Evolutionary conservation across 305 asterid species (phyloP).

Genomic region (Fraxinus dipetala): DNA sequence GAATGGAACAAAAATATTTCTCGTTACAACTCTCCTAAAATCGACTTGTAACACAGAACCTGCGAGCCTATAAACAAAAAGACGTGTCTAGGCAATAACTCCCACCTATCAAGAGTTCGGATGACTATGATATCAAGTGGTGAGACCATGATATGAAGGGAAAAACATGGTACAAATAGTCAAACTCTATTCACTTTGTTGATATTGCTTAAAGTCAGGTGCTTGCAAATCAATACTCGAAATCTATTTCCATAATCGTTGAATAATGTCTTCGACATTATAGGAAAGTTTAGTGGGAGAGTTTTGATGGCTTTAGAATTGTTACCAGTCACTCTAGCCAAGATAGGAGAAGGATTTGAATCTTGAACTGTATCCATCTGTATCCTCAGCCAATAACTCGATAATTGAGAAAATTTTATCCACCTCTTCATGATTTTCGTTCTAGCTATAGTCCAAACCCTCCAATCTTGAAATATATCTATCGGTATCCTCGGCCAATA

Average conservation of each 20-base stretch:
- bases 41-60: background rate
- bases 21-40: background rate
- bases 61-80: background rate
- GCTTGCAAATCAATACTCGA: background rate
- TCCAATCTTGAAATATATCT: background rate
- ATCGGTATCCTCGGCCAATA: conserved; percentile 12
- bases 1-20: background rate
- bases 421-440: conserved; percentile 23
- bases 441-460: background rate
- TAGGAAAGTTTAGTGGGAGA: background rate
- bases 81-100: background rate
- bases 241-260: background rate
- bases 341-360: background rate
- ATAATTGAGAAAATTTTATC: background rate
- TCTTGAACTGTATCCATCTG: background rate
- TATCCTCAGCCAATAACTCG: conserved; percentile 10
- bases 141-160: background rate
- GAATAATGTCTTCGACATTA: background rate
- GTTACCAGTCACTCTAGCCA: background rate
- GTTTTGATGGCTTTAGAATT: background rate
- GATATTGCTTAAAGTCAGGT: background rate
- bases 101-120: background rate
- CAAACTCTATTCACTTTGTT: background rate
- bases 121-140: background rate
- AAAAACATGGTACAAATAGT: background rate